These are phyloP conservation scores for Penicillium capsulatum DNA, from an alignment of 2,329 filamentous ascomycete genomes.

Conservation along the genomic window DNA sequence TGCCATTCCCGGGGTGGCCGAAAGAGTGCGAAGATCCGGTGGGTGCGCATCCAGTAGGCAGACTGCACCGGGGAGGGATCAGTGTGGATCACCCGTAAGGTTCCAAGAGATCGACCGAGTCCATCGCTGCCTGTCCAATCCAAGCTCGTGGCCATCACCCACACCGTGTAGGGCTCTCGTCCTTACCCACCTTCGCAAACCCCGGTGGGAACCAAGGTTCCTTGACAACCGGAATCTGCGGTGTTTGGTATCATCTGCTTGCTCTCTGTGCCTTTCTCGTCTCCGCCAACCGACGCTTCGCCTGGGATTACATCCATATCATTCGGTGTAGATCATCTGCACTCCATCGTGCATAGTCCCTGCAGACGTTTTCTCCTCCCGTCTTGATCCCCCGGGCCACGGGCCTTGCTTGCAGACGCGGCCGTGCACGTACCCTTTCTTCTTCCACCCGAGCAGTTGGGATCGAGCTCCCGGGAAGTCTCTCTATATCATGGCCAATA, in stretches of 20 bases:
- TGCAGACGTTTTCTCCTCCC: slow-evolving; percentile 34
- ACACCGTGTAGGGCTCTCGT: slow-evolving; percentile 4
- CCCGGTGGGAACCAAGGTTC: too few species aligned
- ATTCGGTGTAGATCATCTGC: slow-evolving; percentile 49
- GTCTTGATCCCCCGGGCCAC: slow-evolving; percentile 17
- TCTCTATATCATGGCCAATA: slow-evolving; percentile 30
- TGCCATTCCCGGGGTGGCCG: neutral
- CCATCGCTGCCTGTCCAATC: neutral
- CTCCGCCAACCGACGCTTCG: slow-evolving; percentile 16
- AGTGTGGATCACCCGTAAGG: slow-evolving; percentile 9
- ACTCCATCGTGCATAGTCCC: slow-evolving; percentile 45
- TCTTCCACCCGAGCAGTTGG: slow-evolving; percentile 11
- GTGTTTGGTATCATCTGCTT: slow-evolving; percentile 29
- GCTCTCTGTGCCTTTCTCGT: slow-evolving; percentile 23
- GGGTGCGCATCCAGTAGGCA: neutral
- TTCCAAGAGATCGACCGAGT: slow-evolving; percentile 11
- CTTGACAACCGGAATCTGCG: neutral
- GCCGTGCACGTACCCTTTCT: slow-evolving; percentile 15
- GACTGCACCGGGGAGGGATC: neutral
- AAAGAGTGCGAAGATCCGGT: too few species aligned
- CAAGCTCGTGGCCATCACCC: neutral
- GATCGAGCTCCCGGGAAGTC: neutral
- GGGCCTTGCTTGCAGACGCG: slow-evolving; percentile 21
- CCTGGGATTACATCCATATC: slow-evolving; percentile 20
- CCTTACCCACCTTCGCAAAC: neutral